Evolutionary conservation across 441 rosid genomes (phyloP), one percentile per base, ranked within the genome.

Genomic region (Lepidium campestre): DNA sequence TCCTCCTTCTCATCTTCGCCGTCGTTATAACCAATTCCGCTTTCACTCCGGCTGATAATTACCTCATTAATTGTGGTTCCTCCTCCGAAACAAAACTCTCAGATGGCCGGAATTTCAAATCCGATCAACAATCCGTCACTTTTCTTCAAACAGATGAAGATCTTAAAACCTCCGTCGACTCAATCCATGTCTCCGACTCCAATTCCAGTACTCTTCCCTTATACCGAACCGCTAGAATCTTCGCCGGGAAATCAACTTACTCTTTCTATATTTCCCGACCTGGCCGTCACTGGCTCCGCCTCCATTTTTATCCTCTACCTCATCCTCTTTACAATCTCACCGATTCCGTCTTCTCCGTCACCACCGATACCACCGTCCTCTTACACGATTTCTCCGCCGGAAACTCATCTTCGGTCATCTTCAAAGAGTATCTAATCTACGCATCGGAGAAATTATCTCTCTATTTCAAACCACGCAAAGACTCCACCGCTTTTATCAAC

Each of bases 21-120:
- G 5, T 57, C 70, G 5, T 49, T 45, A 61, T 41, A 29, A 7
- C 49, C 15, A 36, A 11, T 45, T 50, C 62, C 29, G 22, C 81
- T 3, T 72, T 62, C 13, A 9, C 69, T 0, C 96, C 94, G 17
- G 41, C 78, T 1, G 91, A 91, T 61, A 78, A 71, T 36, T 87
- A 84, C 77, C 86, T 85, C n/a, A 66, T 86, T 17, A 76, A 86
- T 73, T 91, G 96, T 11, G 98, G 95, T n/a, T 87, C 98, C 4
- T 52, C 89, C 15, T 55, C 59, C 22, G 82, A 83, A 41, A 82
- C 87, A 9, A 72, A 49, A 44, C 95, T 87, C 46, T 78, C 80
- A 13, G 93, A 91, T 69, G 95, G 89, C 4, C 67, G 91, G 18
- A 78, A 9, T 10, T 91, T 91, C 77, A 78, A 71, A 52, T 85